phyloP scores from a whole-genome alignment of 306 rosid genomes.

The Macrotyloma uniflorum region DNA sequence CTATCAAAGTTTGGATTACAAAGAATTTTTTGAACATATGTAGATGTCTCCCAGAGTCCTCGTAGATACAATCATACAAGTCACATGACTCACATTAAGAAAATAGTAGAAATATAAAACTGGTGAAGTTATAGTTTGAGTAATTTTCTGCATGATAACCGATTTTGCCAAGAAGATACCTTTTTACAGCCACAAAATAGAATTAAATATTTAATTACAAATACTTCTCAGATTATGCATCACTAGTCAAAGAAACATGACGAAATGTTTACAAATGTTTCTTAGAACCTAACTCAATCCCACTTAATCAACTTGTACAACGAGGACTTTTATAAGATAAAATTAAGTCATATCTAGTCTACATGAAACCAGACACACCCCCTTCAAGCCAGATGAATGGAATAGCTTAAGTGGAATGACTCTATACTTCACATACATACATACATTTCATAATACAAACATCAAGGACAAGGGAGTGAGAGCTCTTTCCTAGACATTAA shows the following conservation, averaged over 20 bases:
- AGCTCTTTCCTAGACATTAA: too few species aligned
- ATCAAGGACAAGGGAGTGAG: background rate
- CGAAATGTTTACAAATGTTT: too few species aligned
- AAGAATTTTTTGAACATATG: background rate
- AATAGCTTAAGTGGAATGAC: background rate
- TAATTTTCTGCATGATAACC: constrained; percentile 3
- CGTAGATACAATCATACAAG: background rate
- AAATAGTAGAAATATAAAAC: constrained; percentile 3
- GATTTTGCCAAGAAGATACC: background rate
- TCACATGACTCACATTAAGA: background rate
- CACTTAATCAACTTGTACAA: background rate
- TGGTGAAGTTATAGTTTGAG: constrained; percentile 14
- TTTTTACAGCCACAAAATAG: background rate
- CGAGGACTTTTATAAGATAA: background rate
- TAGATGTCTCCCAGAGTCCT: background rate
- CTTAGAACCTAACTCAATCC: background rate
- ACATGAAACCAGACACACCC: background rate
- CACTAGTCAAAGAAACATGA: background rate
- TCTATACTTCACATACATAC: background rate
- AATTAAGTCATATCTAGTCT: background rate
- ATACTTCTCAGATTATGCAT: background rate
- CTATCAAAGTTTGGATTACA: background rate
- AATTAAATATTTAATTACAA: constrained; percentile 1
- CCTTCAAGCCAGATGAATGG: background rate
- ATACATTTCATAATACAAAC: background rate